A percentile compares a stretch with the other conserved stretches of the same genome.
Conservation (phyloP, 495 filamentous ascomycete genomes). For the Aspergillus funiculosus region DNA sequence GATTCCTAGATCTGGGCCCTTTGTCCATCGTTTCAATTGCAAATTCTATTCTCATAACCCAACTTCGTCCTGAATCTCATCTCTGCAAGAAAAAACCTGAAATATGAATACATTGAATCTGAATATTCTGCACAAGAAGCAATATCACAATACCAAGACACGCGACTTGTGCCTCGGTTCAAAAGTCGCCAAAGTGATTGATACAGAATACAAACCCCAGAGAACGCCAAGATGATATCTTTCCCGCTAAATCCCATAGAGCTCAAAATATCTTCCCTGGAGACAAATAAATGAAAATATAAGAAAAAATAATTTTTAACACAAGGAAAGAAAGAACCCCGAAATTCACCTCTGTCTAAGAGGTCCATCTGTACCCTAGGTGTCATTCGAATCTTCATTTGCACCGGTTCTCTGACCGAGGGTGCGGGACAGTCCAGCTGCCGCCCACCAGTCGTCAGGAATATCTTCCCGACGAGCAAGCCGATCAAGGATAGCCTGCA, state of each 20-base stretch:
- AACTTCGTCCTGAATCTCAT: not conserved
- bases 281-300: slow-evolving; percentile 5
- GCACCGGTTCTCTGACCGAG: slow-evolving; percentile 30
- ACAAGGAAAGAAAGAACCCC: slow-evolving; percentile 3
- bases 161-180: not conserved
- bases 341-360: slow-evolving; percentile 8
- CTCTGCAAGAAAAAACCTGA: not conserved
- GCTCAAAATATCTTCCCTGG: not conserved
- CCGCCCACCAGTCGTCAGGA: slow-evolving; percentile 72
- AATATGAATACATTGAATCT: slow-evolving; percentile 7
- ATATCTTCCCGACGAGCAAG: slow-evolving; percentile 64
- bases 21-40: not conserved
- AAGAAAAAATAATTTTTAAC: slow-evolving; percentile 15
- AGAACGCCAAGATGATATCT: slow-evolving; percentile 11
- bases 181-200: not conserved
- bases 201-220: slow-evolving; percentile 11
- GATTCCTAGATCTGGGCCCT: too few species aligned
- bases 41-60: not conserved
- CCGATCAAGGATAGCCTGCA: slow-evolving; percentile 62
- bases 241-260: slow-evolving; percentile 12
- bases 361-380: slow-evolving; percentile 23
- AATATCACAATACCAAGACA: not conserved
- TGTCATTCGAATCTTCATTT: slow-evolving; percentile 20
- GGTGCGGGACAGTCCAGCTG: slow-evolving; percentile 60
- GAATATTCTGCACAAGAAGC: not conserved